phyloP scores from a whole-genome alignment of 2,329 filamentous ascomycete species.

The Mariannaea elegans region DNA sequence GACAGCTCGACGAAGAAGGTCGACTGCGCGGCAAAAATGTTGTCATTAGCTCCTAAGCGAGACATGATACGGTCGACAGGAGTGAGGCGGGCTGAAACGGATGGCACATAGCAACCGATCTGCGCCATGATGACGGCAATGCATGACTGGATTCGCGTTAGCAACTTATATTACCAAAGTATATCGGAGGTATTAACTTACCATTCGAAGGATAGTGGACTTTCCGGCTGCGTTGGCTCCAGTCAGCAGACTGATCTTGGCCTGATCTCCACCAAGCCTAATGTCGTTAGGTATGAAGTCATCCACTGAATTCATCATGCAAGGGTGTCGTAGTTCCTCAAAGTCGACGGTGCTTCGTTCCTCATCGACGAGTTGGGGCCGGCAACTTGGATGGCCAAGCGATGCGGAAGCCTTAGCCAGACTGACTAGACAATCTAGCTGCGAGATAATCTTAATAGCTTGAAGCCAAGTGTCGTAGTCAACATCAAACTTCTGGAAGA shows the following conservation, averaged over 20 bases:
- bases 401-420: slow-evolving; percentile 87
- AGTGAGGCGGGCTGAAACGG: slow-evolving; percentile 81
- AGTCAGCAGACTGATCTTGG: slow-evolving; percentile 91
- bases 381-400: slow-evolving; percentile 86
- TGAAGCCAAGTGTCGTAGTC: slow-evolving; percentile 87
- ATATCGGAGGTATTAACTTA: slow-evolving; percentile 50
- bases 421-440: slow-evolving; percentile 94
- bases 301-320: slow-evolving; percentile 86
- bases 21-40: slow-evolving; percentile 96
- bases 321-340: slow-evolving; percentile 90
- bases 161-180: neutral
- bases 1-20: slow-evolving; percentile 98
- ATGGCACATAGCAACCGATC: slow-evolving; percentile 92
- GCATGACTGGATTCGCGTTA: slow-evolving; percentile 71
- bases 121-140: slow-evolving; percentile 98
- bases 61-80: slow-evolving; percentile 99
- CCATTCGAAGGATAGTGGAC: slow-evolving; percentile 95
- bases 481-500: slow-evolving; percentile 88
- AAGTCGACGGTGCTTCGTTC: slow-evolving; percentile 92
- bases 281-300: slow-evolving; percentile 98
- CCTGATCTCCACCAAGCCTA: slow-evolving; percentile 78
- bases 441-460: slow-evolving; percentile 88
- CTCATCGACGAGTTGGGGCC: slow-evolving; percentile 86
- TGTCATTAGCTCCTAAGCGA: slow-evolving; percentile 95
- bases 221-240: slow-evolving; percentile 98